These are phyloP conservation scores for Fraxinus sp. DNA, from an alignment of 305 asterid species.

Conservation along the genomic window DNA sequence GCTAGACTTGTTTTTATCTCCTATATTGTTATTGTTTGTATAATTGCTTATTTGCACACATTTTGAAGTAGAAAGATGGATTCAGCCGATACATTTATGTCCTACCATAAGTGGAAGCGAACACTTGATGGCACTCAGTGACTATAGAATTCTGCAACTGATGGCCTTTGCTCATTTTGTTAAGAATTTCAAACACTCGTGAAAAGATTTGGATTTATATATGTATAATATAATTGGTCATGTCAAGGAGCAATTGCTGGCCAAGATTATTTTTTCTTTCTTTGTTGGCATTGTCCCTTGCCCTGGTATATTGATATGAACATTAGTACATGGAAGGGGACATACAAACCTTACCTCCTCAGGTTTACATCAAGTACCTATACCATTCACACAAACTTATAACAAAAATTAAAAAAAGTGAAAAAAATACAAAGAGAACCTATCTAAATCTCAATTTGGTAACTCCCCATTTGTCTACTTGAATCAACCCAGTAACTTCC, in stretches of 20 bases:
- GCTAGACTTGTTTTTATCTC: neutral
- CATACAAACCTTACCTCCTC: neutral
- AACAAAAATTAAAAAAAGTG: neutral
- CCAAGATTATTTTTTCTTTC: neutral
- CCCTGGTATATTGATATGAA: neutral
- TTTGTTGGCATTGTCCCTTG: neutral
- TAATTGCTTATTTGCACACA: neutral
- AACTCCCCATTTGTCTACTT: neutral
- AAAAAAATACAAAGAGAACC: neutral
- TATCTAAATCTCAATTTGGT: neutral
- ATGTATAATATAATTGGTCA: neutral
- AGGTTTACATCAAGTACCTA: neutral
- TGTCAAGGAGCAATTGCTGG: neutral
- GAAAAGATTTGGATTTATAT: neutral
- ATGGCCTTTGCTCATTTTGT: neutral
- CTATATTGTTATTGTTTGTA: neutral
- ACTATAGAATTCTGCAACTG: neutral
- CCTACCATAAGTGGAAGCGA: neutral
- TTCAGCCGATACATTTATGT: neutral
- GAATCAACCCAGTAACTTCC: neutral
- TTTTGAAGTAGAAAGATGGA: neutral
- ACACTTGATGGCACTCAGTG: neutral
- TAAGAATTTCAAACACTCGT: neutral
- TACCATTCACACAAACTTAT: neutral
- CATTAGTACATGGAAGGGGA: neutral